Conservation (phyloP, 441 rosid genomes). For the Arabidopsis lyrata region DNA sequence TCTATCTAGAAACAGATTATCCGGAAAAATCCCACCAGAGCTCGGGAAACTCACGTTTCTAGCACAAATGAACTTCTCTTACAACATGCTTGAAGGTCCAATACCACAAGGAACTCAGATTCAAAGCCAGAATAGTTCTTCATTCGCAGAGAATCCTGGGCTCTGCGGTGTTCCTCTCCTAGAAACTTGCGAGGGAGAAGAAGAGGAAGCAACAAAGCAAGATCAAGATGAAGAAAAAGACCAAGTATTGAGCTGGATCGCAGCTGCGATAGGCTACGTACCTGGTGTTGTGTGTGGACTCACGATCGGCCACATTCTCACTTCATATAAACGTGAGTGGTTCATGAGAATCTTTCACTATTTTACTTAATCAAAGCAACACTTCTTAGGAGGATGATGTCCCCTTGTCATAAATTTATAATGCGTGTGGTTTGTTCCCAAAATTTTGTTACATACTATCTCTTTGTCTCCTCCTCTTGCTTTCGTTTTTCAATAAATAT, state of each 20-base stretch:
- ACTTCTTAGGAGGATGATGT: no score
- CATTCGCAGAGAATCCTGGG: background rate
- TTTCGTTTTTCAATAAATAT: no score
- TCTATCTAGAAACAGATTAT: slow-evolving; percentile 47
- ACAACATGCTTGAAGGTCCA: slow-evolving; percentile 39
- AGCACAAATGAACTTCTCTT: slow-evolving; percentile 7
- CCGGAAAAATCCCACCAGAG: slow-evolving; percentile 46
- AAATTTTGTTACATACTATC: no score
- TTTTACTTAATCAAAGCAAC: slow-evolving; percentile 3
- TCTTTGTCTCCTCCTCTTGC: no score
- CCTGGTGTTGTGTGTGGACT: slow-evolving; percentile 35
- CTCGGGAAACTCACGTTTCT: slow-evolving; percentile 40
- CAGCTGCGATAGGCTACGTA: slow-evolving; percentile 25
- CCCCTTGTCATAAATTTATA: no score
- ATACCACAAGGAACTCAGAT: slow-evolving; percentile 13
- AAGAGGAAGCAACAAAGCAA: slow-evolving; percentile 4
- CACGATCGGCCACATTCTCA: slow-evolving; percentile 14
- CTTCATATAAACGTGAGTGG: slow-evolving; percentile 33
- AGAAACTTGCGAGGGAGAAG: background rate
- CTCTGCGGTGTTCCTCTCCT: slow-evolving; percentile 12
- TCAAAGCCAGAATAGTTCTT: background rate
- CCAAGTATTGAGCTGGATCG: background rate
- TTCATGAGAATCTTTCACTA: slow-evolving; percentile 6
- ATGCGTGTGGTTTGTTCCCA: no score
- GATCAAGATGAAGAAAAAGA: background rate